A percentile compares a stretch with the other conserved stretches of the same genome.
These are phyloP conservation scores for Plasmodium berghei DNA, from an alignment of 169 alveolate species.

Conservation along the genomic window DNA sequence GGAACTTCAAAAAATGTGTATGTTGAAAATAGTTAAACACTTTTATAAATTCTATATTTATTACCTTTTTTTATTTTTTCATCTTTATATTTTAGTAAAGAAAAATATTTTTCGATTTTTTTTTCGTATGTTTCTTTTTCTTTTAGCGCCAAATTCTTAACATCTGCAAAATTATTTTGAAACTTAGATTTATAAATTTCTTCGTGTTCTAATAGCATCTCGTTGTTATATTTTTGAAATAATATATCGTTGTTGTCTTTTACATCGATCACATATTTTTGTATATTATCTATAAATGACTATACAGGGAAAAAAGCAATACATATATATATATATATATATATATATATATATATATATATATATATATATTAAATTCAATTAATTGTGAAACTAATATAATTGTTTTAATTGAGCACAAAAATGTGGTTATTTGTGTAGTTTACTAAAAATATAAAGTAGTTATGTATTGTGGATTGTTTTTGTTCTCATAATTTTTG, in stretches of 20 bases:
- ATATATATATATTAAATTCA: no score
- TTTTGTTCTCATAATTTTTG: not conserved
- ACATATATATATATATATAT: no score
- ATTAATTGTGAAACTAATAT: no score
- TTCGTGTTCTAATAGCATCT: conserved; percentile 5
- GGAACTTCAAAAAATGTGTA: not conserved
- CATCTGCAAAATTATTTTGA: conserved; percentile 56
- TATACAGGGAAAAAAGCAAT: conserved; percentile 5
- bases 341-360: no score
- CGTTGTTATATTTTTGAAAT: not conserved
- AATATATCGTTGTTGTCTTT: not conserved
- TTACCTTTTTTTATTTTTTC: conserved; percentile 61
- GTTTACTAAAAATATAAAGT: no score
- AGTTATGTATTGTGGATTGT: no score
- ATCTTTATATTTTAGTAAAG: conserved; percentile 50
- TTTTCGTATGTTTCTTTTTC: conserved; percentile 66
- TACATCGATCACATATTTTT: conserved; percentile 23
- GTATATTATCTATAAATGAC: conserved; percentile 49
- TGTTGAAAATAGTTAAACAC: not conserved
- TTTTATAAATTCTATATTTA: not conserved
- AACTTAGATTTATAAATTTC: conserved; percentile 19
- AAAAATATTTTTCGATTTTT: conserved; percentile 68
- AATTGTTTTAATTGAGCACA: conserved; percentile 7
- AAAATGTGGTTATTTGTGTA: not conserved
- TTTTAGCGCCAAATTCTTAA: conserved; percentile 25